Conservation (phyloP, 192 early-diverging fungal genomes). For the Coemansia sp. region DNA sequence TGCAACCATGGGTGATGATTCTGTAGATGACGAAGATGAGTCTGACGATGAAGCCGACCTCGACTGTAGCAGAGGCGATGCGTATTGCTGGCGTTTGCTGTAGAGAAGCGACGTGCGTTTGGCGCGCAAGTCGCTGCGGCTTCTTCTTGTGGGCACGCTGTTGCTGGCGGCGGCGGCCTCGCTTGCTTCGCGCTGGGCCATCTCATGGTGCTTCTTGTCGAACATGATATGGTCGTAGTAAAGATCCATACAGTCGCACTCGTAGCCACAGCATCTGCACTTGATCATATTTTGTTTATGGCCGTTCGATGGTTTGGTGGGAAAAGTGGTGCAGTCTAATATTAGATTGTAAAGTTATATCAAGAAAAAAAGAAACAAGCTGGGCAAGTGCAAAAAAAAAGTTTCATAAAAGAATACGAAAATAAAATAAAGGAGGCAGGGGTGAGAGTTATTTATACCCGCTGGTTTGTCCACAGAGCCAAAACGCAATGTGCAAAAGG, state of each 20-base stretch:
- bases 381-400: neutral
- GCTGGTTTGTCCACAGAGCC: too few species aligned
- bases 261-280: conserved; percentile 49
- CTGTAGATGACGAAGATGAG: neutral
- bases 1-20: conserved; percentile 6
- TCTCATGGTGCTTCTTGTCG: conserved; percentile 40
- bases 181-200: conserved; percentile 25
- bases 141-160: neutral
- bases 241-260: conserved; percentile 54
- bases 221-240: conserved; percentile 57
- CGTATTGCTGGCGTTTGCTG: conserved; percentile 5
- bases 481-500: too few species aligned
- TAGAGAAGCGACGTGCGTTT: conserved; percentile 28
- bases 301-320: too few species aligned
- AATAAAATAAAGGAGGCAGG: neutral
- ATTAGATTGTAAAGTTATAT: neutral
- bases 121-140: conserved; percentile 11
- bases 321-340: too few species aligned
- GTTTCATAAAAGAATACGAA: too few species aligned
- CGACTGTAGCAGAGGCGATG: neutral
- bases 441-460: neutral
- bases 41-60: neutral
- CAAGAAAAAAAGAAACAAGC: conserved; percentile 4
- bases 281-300: conserved; percentile 34
- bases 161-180: conserved; percentile 4